These are phyloP conservation scores for Penicillium desertorum DNA, from an alignment of 495 filamentous ascomycete genomes.

Conservation along the genomic window DNA sequence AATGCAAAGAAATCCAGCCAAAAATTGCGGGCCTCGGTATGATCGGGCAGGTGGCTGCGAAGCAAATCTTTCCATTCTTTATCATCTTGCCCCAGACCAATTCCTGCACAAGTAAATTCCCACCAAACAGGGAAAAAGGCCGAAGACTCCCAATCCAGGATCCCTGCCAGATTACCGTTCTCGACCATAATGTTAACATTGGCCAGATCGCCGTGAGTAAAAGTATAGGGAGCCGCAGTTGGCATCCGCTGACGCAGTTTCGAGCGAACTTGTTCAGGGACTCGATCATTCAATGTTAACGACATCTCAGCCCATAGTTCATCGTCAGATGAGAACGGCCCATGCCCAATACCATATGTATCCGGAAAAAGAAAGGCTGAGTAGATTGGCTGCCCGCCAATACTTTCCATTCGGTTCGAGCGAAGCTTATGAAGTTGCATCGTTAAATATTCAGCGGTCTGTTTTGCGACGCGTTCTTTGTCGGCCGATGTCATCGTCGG, in stretches of 20 bases:
- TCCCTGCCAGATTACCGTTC: slow-evolving; percentile 21
- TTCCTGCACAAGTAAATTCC: slow-evolving; percentile 23
- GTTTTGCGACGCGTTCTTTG: slow-evolving; percentile 22
- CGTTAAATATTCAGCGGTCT: slow-evolving; percentile 24
- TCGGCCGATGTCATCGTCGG: slow-evolving; percentile 16
- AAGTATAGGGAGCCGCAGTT: slow-evolving; percentile 30
- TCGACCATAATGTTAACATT: slow-evolving; percentile 40
- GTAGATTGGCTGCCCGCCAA: slow-evolving; percentile 23
- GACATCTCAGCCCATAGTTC: slow-evolving; percentile 36
- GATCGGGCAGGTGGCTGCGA: slow-evolving; percentile 24
- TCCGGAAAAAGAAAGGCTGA: slow-evolving; percentile 18
- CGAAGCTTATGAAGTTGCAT: slow-evolving; percentile 25
- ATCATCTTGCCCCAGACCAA: slow-evolving; percentile 21
- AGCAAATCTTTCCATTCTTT: slow-evolving; percentile 29
- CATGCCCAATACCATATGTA: slow-evolving; percentile 15
- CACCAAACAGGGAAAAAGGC: slow-evolving; percentile 32
- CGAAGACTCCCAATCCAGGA: slow-evolving; percentile 30
- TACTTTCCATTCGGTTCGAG: slow-evolving; percentile 20
- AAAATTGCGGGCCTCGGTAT: slow-evolving; percentile 23
- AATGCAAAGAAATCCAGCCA: slow-evolving; percentile 14
- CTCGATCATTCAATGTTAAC: slow-evolving; percentile 11
- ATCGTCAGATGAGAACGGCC: slow-evolving; percentile 29
- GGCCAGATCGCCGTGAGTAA: slow-evolving; percentile 40
- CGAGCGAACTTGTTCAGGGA: slow-evolving; percentile 21
- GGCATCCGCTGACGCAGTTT: slow-evolving; percentile 30